Base-by-base conservation (phyloP, 2,329 filamentous ascomycete species). In the Mollisiaceae sp. region DNA sequence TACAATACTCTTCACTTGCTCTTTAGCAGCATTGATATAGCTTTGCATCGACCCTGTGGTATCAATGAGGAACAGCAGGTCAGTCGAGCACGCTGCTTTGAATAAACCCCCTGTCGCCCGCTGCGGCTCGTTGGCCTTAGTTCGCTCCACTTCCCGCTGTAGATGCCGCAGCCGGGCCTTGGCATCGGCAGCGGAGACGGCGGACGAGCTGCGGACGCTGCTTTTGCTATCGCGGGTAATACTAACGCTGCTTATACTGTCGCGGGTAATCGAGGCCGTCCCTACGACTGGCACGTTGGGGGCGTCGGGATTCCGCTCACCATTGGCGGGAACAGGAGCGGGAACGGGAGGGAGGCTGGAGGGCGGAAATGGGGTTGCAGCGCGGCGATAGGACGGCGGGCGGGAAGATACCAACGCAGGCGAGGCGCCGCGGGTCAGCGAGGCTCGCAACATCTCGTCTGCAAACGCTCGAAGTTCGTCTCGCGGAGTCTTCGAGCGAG, bases 41-140 rank as follows among this genome's bases (percentile, higher is more conserved):
- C 60, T 38, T 0, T 18, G 8, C 78, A 79, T 79, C 0, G 78
- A 79, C 0, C 63, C 64, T 0, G 78, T 79, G 0, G 75, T 77
- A 63, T 80, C 78, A 9, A 79, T 75, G 32, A 79, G 72, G 57
- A 80, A 80, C 0, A 79, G 60, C 39, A 79, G 27, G 57, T 79
- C 78, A 3, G 76, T 78, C 0, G 77, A 74, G 63, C 75, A 79
- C 1, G 73, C 72, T 1, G 63, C 55, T 61, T 75, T 75, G 68
- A 79, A 79, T 18, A 79, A 64, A 8, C 75, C 76, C 4, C 50
- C 50, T 4, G 69, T 72, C 4, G 69, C 36, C 66, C 59, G 72
- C 65, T 32, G 66, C 65, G 66, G 60, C 6, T 50, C 39, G n/a
- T 66, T 52, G 14, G 43, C 61, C 43, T 63, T 66, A 1, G 69